Conservation (phyloP, 805 yeast genomes). For the Debaryomyces hansenii region DNA sequence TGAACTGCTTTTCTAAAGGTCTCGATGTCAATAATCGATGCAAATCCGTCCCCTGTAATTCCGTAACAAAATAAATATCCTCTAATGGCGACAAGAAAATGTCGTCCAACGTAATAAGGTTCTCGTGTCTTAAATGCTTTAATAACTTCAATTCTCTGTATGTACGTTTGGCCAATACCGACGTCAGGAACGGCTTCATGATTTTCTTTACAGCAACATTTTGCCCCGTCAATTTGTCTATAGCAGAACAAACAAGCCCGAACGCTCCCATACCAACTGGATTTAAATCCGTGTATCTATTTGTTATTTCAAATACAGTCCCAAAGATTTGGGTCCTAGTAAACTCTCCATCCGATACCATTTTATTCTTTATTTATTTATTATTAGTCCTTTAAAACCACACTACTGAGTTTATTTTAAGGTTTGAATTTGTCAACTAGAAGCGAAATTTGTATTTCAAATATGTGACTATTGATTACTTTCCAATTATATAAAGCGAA, state of each 20-base stretch:
- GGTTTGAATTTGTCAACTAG: too few species aligned
- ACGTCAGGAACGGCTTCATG: conserved; percentile 94
- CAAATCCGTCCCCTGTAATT: conserved; percentile 93
- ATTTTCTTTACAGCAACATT: conserved; percentile 97
- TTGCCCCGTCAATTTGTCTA: conserved; percentile 85
- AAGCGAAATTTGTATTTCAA: too few species aligned
- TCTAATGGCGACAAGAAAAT: conserved; percentile 92
- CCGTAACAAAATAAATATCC: conserved; percentile 95
- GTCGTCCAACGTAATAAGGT: conserved; percentile 88
- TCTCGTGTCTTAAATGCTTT: conserved; percentile 93
- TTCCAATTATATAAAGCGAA: too few species aligned
- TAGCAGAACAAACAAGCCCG: conserved; percentile 95
- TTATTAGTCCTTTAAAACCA: too few species aligned
- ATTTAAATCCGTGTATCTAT: conserved; percentile 83
- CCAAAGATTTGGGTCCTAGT: conserved; percentile 90
- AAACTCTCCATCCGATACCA: conserved; percentile 47
- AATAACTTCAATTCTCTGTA: conserved; percentile 91
- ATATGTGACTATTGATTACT: too few species aligned
- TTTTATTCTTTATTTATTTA: conserved; percentile 7
- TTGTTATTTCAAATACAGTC: conserved; percentile 91
- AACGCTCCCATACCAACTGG: conserved; percentile 99
- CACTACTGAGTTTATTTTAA: too few species aligned
- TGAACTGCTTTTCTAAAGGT: conserved; percentile 93
- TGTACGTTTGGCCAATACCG: conserved; percentile 94
- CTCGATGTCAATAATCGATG: conserved; percentile 88